These are phyloP conservation scores for Oryza nivara DNA, from an alignment of 176 grass and related monocot genomes.

Conservation along the genomic window DNA sequence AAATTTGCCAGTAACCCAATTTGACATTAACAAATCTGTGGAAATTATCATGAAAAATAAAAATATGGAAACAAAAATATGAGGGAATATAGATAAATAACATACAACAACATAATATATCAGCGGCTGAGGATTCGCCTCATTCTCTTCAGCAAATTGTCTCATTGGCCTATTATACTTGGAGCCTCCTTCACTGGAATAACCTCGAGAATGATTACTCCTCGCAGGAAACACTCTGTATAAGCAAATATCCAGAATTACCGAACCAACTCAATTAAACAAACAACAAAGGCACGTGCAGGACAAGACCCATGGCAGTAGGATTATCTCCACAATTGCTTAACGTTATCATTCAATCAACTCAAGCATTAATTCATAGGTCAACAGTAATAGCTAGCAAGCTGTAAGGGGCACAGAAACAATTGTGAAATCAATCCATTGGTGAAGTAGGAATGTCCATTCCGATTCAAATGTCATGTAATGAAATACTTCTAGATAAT, in stretches of 20 bases:
- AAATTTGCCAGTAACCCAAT: constrained; percentile 1
- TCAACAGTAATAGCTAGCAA: background rate
- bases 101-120: constrained; percentile 71
- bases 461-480: background rate
- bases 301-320: background rate
- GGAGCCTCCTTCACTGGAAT: constrained; percentile 53
- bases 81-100: constrained; percentile 27
- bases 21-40: constrained; percentile 20
- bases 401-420: background rate
- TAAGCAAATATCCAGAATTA: constrained; percentile 26
- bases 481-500: background rate
- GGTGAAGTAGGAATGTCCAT: background rate
- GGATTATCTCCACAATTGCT: background rate
- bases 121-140: constrained; percentile 50
- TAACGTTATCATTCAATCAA: background rate
- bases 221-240: constrained; percentile 25
- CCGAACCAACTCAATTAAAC: background rate
- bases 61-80: constrained; percentile 31
- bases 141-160: constrained; percentile 61
- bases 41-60: background rate
- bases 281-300: background rate
- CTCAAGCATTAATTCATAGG: background rate
- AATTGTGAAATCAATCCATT: background rate
- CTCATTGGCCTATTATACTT: constrained; percentile 56
- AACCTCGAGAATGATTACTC: constrained; percentile 40